These are phyloP conservation scores for Omphalea diandra DNA, from an alignment of 441 rosid genomes.

Conservation along the genomic window DNA sequence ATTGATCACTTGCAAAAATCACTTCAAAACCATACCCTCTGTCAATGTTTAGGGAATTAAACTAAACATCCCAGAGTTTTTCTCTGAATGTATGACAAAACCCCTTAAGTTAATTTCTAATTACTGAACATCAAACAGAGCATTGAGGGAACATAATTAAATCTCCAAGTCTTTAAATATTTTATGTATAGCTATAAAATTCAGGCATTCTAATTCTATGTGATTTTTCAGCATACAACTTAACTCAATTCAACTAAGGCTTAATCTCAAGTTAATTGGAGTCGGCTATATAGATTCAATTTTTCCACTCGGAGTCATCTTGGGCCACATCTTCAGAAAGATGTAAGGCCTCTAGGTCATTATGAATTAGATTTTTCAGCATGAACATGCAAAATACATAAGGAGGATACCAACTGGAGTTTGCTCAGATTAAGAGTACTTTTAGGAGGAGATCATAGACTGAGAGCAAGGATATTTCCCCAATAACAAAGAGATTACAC, in stretches of 20 bases:
- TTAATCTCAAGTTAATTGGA: too few species aligned
- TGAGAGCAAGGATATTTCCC: background rate
- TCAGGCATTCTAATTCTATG: background rate
- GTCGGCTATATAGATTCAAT: too few species aligned
- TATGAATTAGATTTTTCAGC: too few species aligned
- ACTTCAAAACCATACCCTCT: background rate
- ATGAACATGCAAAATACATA: background rate
- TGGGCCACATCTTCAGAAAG: too few species aligned
- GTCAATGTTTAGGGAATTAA: background rate
- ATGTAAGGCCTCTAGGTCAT: too few species aligned
- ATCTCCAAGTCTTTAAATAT: background rate
- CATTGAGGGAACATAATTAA: background rate
- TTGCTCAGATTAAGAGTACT: background rate
- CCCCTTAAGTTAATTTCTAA: background rate
- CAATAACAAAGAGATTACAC: background rate
- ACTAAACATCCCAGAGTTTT: background rate
- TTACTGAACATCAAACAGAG: background rate
- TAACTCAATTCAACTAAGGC: too few species aligned
- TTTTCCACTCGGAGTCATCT: too few species aligned
- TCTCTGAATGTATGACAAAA: background rate
- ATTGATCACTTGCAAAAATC: background rate
- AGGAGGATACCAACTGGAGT: background rate
- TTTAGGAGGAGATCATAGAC: background rate
- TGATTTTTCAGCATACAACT: background rate
- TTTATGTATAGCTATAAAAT: background rate